Evolutionary conservation across 257 asterid genomes (phyloP), one percentile per base, ranked within the genome.

Genomic region (Gentiana straminea): DNA sequence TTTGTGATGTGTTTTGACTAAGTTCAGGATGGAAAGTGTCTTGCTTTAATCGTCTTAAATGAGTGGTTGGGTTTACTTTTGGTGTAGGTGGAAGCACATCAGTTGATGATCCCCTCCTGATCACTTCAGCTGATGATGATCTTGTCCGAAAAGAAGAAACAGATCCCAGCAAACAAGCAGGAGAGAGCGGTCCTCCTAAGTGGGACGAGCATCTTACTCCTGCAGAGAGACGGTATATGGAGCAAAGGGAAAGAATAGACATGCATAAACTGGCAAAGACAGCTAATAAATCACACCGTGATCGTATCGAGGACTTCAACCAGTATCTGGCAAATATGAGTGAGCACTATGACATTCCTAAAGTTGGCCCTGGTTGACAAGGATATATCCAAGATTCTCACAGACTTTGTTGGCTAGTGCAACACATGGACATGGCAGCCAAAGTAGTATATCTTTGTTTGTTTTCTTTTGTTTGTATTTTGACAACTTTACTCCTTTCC

Each of bases 321-420:
- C 98, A 87, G 79, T 91, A 91, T 63, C 85, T 91, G 52, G 98
- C 98, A 3, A 87, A 91, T 70, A 84, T 91, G 96, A 91, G 98
- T 1, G 98, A 91, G 86, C 98, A 91, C 67, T 91, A 84, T 43
- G 98, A 90, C 82, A 90, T 90, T 24, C 96, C 98, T 43, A 90
- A 90, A 71, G 98, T 86, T 35, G 98, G 96, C 35, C 96, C 95
- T 1, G 97, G 97, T 66, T 91, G 71, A 84, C 10, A 24, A 24
- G 24, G 24, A 24, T 24, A 24, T 24, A 24, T 24, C 24, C 24
- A 24, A 24, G 24, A 24, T 24, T 24, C 24, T 24, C 24, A 24
- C 24, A 24, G 24, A 24, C 24, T 24, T 24, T 24, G 24, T 24
- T 24, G 24, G 24, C 24, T 24, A 24, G 24, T 24, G 24, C 24